Base-by-base conservation (phyloP, 805 yeast genomes). In the Candida namnaoensis region DNA sequence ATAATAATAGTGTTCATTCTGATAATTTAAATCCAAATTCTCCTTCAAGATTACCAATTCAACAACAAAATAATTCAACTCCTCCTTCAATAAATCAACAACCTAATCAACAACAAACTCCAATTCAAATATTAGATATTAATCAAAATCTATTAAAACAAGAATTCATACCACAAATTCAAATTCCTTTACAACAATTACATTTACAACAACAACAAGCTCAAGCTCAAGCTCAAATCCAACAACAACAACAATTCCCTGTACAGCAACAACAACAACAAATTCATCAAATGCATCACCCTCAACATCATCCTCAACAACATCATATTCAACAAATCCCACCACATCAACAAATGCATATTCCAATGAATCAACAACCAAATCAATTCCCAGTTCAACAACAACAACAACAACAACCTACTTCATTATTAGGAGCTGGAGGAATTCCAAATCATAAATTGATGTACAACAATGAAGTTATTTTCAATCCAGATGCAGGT, bases 401-500 rank as follows among this genome's bases (percentile, higher is more conserved):
- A 12, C 36, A 34, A 23, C 25, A n/a, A 5, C 40, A 33, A 33
- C 38, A 4, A n/a, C 41, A 27, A 5, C 23, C 35, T 14, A 34
- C 35, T 14, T n/a, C 41, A 25, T n/a, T n/a, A n/a, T n/a, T n/a
- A n/a, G n/a, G n/a, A n/a, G n/a, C n/a, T n/a, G n/a, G n/a, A n/a
- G n/a, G 60, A 3, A 46, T 56, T 12, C 76, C 76, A 28, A 68
- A 66, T 45, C 72, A 69, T 45, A 72, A 63, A 47, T 55, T 74
- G 30, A 60, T 71, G 25, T 71, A 70, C 53, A 69, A 71, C 53
- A 69, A 72, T 47, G 75, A 71, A 49, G 65, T 70, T 19, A 71
- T 72, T 23, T 68, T 59, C 52, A 70, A 71, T 46, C 74, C 77
- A 5, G 65, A 71, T 44, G 66, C 69, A 42, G 78, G 78, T 5